A percentile compares a stretch with the other conserved stretches of the same genome.
phyloP scores from a whole-genome alignment of 2,329 filamentous ascomycete species.

The Colletotrichum coccodes region DNA sequence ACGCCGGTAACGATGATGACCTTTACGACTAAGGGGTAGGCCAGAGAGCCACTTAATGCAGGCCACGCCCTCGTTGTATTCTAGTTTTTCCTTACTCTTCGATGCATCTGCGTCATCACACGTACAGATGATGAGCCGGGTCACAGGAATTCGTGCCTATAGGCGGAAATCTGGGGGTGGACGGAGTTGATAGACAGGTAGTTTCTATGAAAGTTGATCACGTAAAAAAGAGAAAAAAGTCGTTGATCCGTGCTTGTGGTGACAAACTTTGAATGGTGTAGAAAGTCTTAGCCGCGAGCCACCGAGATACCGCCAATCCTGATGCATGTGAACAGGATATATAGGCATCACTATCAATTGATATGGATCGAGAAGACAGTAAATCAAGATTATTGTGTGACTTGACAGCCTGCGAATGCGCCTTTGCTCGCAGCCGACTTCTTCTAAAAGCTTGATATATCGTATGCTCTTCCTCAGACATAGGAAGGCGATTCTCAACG shows the following conservation, averaged over 20 bases:
- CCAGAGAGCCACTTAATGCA: constrained; percentile 35
- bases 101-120: constrained; percentile 46
- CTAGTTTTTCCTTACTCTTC: constrained; percentile 52
- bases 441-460: constrained; percentile 20
- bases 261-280: no score
- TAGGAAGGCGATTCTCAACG: not conserved
- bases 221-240: no score
- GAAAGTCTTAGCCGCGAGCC: no score
- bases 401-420: not conserved
- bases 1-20: constrained; percentile 93
- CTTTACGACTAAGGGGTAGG: constrained; percentile 84
- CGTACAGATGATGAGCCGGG: constrained; percentile 24
- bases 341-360: not conserved
- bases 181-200: constrained; percentile 36
- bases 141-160: constrained; percentile 15
- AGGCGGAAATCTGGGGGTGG: constrained; percentile 23
- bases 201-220: constrained; percentile 27
- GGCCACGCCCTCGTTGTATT: constrained; percentile 50
- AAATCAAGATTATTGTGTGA: not conserved
- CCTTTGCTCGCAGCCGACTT: constrained; percentile 5
- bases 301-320: no score
- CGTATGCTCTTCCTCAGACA: not conserved
- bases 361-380: not conserved
- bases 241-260: not conserved
- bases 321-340: not conserved